Percentiles rank a stretch among this genome's conserved stretches.
phyloP scores from a whole-genome alignment of 2,329 filamentous ascomycete species.

The Colletotrichum limetticola region DNA sequence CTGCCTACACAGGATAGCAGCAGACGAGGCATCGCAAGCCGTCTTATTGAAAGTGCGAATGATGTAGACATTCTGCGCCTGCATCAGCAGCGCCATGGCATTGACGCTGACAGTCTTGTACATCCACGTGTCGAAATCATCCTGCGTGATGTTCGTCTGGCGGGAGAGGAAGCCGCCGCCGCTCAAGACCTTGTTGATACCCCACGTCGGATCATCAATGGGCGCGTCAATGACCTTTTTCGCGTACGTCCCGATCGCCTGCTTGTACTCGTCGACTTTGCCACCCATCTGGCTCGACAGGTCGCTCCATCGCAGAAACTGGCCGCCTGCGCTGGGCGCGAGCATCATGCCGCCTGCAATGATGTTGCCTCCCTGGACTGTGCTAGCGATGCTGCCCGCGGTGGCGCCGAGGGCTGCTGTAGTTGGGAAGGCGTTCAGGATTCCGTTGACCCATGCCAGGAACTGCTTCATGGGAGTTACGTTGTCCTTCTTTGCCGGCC shows the following conservation, averaged over 20 bases:
- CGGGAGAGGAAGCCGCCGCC: constrained; percentile 1
- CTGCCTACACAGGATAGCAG: not conserved
- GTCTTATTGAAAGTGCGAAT: constrained; percentile 3
- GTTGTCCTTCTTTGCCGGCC: constrained; percentile 1
- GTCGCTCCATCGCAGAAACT: not conserved
- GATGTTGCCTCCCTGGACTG: not conserved
- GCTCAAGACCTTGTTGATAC: constrained; percentile 7
- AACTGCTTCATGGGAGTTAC: not conserved
- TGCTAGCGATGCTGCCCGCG: not conserved
- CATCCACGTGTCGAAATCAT: constrained; percentile 22
- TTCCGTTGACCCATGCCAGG: constrained; percentile 2
- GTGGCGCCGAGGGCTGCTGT: not conserved
- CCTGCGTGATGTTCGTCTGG: constrained; percentile 5
- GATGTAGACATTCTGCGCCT: constrained; percentile 10
- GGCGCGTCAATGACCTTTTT: constrained; percentile 5
- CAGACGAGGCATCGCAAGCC: not conserved
- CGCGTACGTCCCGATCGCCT: not conserved
- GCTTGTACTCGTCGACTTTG: not conserved
- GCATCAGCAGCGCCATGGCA: constrained; percentile 7
- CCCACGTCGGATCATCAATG: constrained; percentile 11
- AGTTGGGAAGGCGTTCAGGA: constrained; percentile 4
- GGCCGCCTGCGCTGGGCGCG: not conserved
- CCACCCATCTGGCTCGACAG: not conserved
- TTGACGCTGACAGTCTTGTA: not conserved
- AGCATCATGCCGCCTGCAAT: not conserved